Evolutionary conservation across 441 rosid species (phyloP), one percentile per base, ranked within the genome.

Genomic region (Pelargonium fulgidum): DNA sequence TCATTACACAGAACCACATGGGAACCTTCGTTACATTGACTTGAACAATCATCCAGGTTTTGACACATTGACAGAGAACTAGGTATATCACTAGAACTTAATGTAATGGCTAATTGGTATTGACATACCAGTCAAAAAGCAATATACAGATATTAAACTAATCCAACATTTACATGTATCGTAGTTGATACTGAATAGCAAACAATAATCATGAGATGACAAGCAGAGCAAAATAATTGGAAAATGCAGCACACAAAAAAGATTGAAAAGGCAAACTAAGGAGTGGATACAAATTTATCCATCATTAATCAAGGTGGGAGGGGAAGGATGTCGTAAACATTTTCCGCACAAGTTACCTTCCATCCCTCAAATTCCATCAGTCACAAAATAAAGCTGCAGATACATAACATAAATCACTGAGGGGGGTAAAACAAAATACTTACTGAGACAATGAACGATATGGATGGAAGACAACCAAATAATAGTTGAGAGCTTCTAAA

Each of bases 391-490:
- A 62, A 63, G 66, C 56, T 52, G 26, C 56, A 70, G 61, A 67
- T 24, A 45, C 12, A 76, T 41, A 11, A 45, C 3, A 45, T 20
- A 66, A 3, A 66, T 4, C 59, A 52, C 59, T 4, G 8, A 14
- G 50, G 24, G n/a, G 56, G 71, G 70, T 17, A 77, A 69, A 74
- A 59, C 1, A 20, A 52, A 69, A 59, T 48, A 72, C 89, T 85
- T 80, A 91, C 97, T 85, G 93, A 47, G 93, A 76, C 42, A 93
- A 75, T 2, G 96, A 83, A 24, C 96, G 96, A 73, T 93, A 93
- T 17, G 97, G 97, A 77, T 93, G 99, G 73, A 88, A 93, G 42
- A 89, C 96, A 71, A 93, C 99, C 72, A 93, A 81, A 81, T 93
- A 89, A 72, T 89, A 93, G 80, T 89, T 81, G 72, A 93, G 87